Evolutionary conservation across 2,329 filamentous ascomycete species (phyloP), one percentile per base, ranked within the genome.

Genomic region (Fusarium sp.): DNA sequence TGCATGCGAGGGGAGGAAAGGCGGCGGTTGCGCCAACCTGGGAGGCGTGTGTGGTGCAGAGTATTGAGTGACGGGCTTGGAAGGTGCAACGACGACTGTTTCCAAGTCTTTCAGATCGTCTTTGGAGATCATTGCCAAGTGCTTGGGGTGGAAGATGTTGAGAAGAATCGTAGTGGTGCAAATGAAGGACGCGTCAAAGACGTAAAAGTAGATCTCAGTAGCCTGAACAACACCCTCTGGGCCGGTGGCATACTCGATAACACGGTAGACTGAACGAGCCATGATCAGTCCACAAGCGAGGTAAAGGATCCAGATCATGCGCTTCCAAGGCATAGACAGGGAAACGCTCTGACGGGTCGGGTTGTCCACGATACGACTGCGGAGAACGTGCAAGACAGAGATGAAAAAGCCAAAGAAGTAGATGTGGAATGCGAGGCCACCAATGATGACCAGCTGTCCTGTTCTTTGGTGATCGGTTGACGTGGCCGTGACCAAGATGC

Each of bases 371-470:
- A 70, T 54, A 1, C 70, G 60, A 2, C 53, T 55, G 53, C 85
- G 78, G 61, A 83, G 82, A 0, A 80, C 62, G 1, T 76, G 63
- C 0, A 81, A 75, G 0, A 78, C 74, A 0, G 79, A 52, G 4
- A 84, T 72, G 60, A 87, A 87, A 43, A 84, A 73, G 6, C 75
- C 75, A 44, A 87, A 85, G 47, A 82, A 78, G 21, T 83, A 47
- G 6, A 87, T 75, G 60, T 87, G 84, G 1, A 86, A 70, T 4
- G 80, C 69, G 1, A 87, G 71, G 2, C 84, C 84, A 1, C 66
- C 78, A 2, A 86, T 70, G 3, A 86, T 79, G 17, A 86, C 71
- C 3, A 79, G 74, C 31, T 81, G 72, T 6, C 79, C 80, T 3
- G 68, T 67, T 10, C 51, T 49, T 10, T 67, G 53, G 4, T 61